These are phyloP conservation scores for Thielaviopsis musarum DNA, from an alignment of 2,329 filamentous ascomycete genomes.

Conservation along the genomic window DNA sequence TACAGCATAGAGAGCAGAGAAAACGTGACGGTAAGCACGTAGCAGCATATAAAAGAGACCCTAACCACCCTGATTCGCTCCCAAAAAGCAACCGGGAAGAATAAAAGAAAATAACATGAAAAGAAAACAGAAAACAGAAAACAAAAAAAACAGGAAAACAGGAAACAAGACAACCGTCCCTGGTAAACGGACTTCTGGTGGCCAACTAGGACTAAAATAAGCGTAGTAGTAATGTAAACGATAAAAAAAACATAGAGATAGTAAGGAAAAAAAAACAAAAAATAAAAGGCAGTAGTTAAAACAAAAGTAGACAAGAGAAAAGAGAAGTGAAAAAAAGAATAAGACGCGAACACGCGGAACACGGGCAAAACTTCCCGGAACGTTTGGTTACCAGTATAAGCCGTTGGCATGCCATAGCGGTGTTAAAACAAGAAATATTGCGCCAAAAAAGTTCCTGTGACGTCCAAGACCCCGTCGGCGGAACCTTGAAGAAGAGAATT, in stretches of 20 bases:
- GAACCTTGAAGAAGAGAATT: neutral
- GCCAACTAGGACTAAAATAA: neutral
- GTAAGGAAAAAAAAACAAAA: conserved; percentile 6
- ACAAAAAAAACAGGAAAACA: neutral
- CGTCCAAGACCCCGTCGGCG: neutral
- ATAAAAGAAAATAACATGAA: neutral
- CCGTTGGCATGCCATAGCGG: neutral
- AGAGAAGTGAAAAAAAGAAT: conserved; percentile 15
- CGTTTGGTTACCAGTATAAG: neutral
- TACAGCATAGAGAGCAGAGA: neutral
- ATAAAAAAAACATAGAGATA: conserved; percentile 1
- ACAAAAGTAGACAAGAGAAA: conserved; percentile 12
- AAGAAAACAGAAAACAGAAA: neutral
- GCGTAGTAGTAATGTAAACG: neutral
- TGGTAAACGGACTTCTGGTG: neutral
- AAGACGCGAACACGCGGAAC: conserved; percentile 14
- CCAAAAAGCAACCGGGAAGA: neutral
- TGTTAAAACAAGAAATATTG: neutral
- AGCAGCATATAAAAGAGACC: neutral
- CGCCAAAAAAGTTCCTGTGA: neutral
- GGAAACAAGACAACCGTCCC: neutral
- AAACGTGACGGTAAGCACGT: neutral
- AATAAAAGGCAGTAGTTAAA: conserved; percentile 10
- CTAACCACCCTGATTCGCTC: neutral
- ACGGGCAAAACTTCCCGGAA: neutral